Base-by-base conservation (phyloP, 495 filamentous ascomycete genomes). In the Lindgomyces ingoldianus region DNA sequence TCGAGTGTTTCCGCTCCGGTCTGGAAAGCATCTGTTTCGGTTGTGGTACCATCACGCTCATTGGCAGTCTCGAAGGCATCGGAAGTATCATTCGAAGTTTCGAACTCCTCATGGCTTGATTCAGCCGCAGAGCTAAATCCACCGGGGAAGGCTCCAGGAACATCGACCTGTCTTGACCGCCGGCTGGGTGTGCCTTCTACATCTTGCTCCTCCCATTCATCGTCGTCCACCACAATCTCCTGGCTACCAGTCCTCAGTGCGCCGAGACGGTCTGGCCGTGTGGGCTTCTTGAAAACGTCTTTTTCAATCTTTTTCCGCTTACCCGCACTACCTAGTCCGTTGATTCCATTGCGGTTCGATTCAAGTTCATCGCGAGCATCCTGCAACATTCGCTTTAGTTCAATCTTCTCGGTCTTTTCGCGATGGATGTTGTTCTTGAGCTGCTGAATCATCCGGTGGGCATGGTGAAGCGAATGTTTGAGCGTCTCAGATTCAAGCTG, bases 371-470 rank as follows among this genome's bases (percentile, higher is more conserved):
- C 94, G 26, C 94, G 86, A 36, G 92, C 89, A 66, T 98, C 94
- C 78, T 96, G 95, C 29, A 98, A 83, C 85, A 98, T 91, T 57
- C 95, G 89, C 75, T 90, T 93, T 48, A 97, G 81, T 73, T 98
- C 94, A 22, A 96, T 83, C 79, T 96, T 98, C 74, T 98, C 94
- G 0, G 93, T 95, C 82, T 96, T 98, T 76, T 98, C 94, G 25
- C 94, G 88, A 73, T 97, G 91, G 53, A 98, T 89, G 67, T 91
- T 96, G 74, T 86, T 89, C 78, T 96, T 91, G 33, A 98, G 81
- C 61, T 91, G 93, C 72, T 97, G 91, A 55, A 98, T 96, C 83
- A 96, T 95, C 48, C 91, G 84, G 71, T 98, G 93, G 36, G 94
- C 94, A 76, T 98, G 94, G 59, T 93, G 88, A 29, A 97, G 80